Evolutionary conservation across 2,329 filamentous ascomycete species (phyloP), one percentile per base, ranked within the genome.

Genomic region (Ustilaginoidea virens): DNA sequence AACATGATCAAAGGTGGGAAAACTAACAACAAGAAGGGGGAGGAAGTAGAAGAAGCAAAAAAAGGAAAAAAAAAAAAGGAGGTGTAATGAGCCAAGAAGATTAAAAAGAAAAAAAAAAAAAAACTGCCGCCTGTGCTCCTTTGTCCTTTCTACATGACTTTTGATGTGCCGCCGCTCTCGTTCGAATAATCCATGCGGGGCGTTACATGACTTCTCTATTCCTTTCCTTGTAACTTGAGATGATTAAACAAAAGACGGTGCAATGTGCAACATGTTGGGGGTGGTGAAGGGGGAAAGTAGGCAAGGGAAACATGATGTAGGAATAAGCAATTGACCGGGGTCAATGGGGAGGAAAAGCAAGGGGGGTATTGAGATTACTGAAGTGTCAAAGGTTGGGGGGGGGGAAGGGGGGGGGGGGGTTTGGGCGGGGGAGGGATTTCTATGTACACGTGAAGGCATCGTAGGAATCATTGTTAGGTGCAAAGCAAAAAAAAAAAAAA

Each of bases 151-250:
- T 56, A 56, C 52, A 56, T 55, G 52, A 56, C 37, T 55, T 55
- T 53, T 52, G 39, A 36, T 35, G 46, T 38, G 46, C 51, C 48
- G 39, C 43, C 44, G 46, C 45, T 44, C 41, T 41, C 41, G 27
- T 25, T 34, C 27, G 25, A 23, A 29, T 47, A 23, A 24, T 46
- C 38, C 40, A 36, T 40, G 42, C 42, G 46, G 45, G 45, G 48
- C 51, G 46, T 41, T 55, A 56, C 49, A 56, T 54, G 52, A 53
- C 40, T 49, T 51, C 43, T 51, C 52, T 55, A 55, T 55, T 52
- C 48, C 52, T 39, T n/a, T 51, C 50, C 31, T 45, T 41, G 44
- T 40, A 38, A 44, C 36, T 44, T 31, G 36, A 41, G 31, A 38
- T 29, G 34, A 39, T 38, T 41, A 42, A 39, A 37, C 37, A 42